Base-by-base conservation (phyloP, 2,329 filamentous ascomycete genomes). In the Aspergillus piperis region DNA sequence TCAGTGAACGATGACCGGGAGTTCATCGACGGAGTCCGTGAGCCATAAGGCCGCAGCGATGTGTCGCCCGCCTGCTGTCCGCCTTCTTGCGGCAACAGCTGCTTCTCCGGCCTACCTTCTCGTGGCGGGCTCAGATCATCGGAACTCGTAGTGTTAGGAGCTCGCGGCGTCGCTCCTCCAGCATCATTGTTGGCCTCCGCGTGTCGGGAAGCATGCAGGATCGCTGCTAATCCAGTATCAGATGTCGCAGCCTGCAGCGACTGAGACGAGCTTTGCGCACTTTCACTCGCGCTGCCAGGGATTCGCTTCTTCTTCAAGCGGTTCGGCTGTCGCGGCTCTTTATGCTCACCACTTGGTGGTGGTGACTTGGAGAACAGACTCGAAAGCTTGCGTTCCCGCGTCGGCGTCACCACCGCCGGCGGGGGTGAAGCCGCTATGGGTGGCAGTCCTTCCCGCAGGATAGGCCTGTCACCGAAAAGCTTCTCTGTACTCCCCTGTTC, bases 281-380 rank as follows among this genome's bases (percentile, higher is more conserved):
- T 97, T 19, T 88, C 89, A 67, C 92, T 93, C 21, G 90, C 78
- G 70, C 90, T 91, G 44, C 87, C 88, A 0, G 90, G 88, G 58
- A 90, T 81, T n/a, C 79, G 84, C 76, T 91, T 96, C 81, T 98
- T 98, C 75, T 89, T 90, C 54, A 99, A 80, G 76, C 97, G 96
- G 71, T 96, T 97, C 0, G 92, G 91, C 72, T 89, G 89, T 49
- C 90, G 86, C 8, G 71, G 76, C 68, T 84, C 88, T 63, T 88
- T 88, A 39, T 80, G 75, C 3, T 78, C 83, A 44, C 86, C 84
- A 25, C 79, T 82, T 0, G 83, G 83, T 1, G 89, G 86, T 2
- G 90, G 88, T 64, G 88, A 84, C 69, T 90, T 79, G 25, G 71
- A 84, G 70, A 96, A 90, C 39, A 96, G 79, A 68, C 81, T 86